A percentile compares a stretch with the other conserved stretches of the same genome.
These are phyloP conservation scores for Rickenella mellea DNA, from an alignment of 768 basidiomycete species.

Conservation along the genomic window DNA sequence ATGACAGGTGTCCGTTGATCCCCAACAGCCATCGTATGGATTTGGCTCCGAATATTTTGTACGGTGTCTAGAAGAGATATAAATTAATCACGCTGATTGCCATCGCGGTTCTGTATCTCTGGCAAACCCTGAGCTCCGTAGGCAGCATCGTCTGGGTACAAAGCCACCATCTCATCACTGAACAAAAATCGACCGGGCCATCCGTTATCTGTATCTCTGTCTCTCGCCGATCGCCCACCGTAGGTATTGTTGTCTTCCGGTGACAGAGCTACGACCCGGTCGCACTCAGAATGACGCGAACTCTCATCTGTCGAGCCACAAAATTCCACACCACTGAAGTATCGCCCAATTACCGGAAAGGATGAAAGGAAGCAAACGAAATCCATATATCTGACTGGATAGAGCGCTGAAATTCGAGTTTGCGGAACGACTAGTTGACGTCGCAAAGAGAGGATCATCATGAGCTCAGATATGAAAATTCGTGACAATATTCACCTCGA, in stretches of 20 bases:
- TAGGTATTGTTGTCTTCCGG: too few species aligned
- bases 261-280: too few species aligned
- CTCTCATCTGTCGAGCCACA: too few species aligned
- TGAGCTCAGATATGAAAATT: not conserved
- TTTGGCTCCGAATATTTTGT: not conserved
- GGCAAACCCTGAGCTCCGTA: not conserved
- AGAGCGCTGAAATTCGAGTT: not conserved
- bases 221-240: too few species aligned
- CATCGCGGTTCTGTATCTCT: not conserved
- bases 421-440: not conserved
- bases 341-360: not conserved
- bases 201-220: not conserved
- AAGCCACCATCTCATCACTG: not conserved
- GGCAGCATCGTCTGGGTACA: not conserved
- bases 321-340: not conserved
- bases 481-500: not conserved
- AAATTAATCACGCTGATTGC: too few species aligned
- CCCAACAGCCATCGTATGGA: not conserved
- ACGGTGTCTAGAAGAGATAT: not conserved
- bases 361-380: not conserved
- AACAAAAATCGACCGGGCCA: not conserved
- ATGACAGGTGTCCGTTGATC: conserved; percentile 10
- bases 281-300: too few species aligned
- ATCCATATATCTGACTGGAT: not conserved
- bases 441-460: not conserved